A percentile compares a stretch with the other conserved stretches of the same genome.
Evolutionary conservation across 2,329 filamentous ascomycete genomes (phyloP).

Genomic region (Penicillium fuscoglaucum): DNA sequence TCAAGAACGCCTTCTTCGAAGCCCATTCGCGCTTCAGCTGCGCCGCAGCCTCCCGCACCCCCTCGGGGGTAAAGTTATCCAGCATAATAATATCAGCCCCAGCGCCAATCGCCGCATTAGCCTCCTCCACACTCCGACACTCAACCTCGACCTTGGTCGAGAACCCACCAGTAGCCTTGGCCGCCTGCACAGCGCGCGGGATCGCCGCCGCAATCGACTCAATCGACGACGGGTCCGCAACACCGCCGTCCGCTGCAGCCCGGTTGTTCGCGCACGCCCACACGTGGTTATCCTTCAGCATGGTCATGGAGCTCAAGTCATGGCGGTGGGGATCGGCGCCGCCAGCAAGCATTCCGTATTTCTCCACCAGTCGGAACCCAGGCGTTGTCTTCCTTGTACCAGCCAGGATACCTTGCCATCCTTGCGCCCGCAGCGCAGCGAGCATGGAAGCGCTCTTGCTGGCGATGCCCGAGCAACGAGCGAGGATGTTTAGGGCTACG

Average conservation of each 20-base stretch:
- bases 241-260: conserved; percentile 24
- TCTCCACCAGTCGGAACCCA: conserved; percentile 91
- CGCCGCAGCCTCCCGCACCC: conserved; percentile 71
- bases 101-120: conserved; percentile 84
- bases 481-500: conserved; percentile 86
- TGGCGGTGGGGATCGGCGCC: conserved; percentile 90
- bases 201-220: conserved; percentile 62
- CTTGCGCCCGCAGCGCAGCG: conserved; percentile 56
- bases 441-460: conserved; percentile 57
- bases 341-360: conserved; percentile 95
- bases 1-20: conserved; percentile 68
- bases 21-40: conserved; percentile 78
- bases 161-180: conserved; percentile 82
- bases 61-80: conserved; percentile 86
- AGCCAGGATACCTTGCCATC: conserved; percentile 81
- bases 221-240: conserved; percentile 12
- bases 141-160: conserved; percentile 95
- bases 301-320: conserved; percentile 91
- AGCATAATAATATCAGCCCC: conserved; percentile 97
- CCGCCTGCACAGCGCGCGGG: conserved; percentile 77
- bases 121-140: conserved; percentile 82
- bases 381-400: conserved; percentile 97
- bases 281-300: conserved; percentile 99
- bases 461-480: conserved; percentile 88
- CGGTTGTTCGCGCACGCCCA: conserved; percentile 70